Conservation (phyloP, 2,329 filamentous ascomycete species). For the Xylariaceae sp. region DNA sequence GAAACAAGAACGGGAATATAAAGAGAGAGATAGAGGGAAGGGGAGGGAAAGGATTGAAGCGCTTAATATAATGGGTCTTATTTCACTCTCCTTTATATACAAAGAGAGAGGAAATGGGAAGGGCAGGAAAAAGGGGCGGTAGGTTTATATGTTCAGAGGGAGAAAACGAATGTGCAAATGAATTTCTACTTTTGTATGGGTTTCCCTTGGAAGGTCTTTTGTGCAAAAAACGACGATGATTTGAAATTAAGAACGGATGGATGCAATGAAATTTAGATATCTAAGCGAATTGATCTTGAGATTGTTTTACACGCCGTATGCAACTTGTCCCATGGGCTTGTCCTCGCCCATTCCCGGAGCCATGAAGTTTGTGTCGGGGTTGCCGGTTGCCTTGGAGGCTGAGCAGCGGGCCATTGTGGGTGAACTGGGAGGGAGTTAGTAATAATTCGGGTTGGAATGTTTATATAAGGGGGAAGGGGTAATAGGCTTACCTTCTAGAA, state of each 20-base stretch:
- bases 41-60: not conserved
- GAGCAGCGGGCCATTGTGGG: conserved; percentile 98
- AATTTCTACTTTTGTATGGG: too few species aligned
- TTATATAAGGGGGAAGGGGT: not conserved
- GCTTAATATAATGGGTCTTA: not conserved
- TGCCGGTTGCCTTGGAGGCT: conserved; percentile 78
- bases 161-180: too few species aligned
- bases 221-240: too few species aligned
- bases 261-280: too few species aligned
- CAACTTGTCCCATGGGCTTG: conserved; percentile 56
- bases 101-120: not conserved
- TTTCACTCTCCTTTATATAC: too few species aligned
- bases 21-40: conserved; percentile 5
- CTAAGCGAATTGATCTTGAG: not conserved
- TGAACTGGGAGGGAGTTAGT: conserved; percentile 54
- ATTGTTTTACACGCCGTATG: conserved; percentile 47
- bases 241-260: too few species aligned
- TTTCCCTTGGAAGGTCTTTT: too few species aligned
- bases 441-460: not conserved
- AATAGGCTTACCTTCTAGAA: conserved; percentile 72
- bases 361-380: conserved; percentile 75
- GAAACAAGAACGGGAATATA: not conserved
- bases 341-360: conserved; percentile 63
- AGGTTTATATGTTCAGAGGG: too few species aligned
- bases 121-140: too few species aligned